Evolutionary conservation across 129 eudicot species (phyloP).

Genomic region (Pseudognaphalium luteoalbum): DNA sequence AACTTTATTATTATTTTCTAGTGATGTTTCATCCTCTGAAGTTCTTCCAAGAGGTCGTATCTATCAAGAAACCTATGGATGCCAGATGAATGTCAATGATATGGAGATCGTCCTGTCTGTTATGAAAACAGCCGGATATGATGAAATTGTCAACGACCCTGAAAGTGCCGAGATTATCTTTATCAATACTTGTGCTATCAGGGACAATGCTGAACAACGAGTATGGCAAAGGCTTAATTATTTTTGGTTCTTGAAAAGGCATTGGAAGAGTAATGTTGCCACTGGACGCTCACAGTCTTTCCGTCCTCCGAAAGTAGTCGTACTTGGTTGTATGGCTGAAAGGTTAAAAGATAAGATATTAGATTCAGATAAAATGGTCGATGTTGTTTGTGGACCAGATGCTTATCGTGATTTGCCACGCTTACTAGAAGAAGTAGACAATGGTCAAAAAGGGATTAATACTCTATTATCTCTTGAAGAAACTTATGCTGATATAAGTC

Average conservation of each 20-base stretch:
- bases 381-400: slow-evolving; percentile 98
- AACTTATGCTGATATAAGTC: slow-evolving; percentile 97
- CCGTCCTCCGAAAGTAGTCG: slow-evolving; percentile 97
- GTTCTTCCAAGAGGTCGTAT: slow-evolving; percentile 79
- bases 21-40: slow-evolving; percentile 44
- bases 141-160: slow-evolving; percentile 69
- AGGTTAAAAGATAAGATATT: slow-evolving; percentile 91
- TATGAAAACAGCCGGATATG: slow-evolving; percentile 94
- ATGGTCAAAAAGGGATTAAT: slow-evolving; percentile 95
- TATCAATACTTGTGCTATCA: slow-evolving; percentile 92
- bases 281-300: slow-evolving; percentile 74
- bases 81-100: slow-evolving; percentile 98
- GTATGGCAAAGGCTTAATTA: slow-evolving; percentile 98
- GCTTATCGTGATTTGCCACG: slow-evolving; percentile 96
- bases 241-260: slow-evolving; percentile 94
- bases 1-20: slow-evolving; percentile 31
- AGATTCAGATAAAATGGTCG: slow-evolving; percentile 98
- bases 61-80: slow-evolving; percentile 98
- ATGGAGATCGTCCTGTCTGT: slow-evolving; percentile 96
- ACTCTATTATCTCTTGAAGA: slow-evolving; percentile 97
- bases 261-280: slow-evolving; percentile 88
- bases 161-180: slow-evolving; percentile 97
- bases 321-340: slow-evolving; percentile 99
- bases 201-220: slow-evolving; percentile 95
- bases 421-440: slow-evolving; percentile 83